phyloP scores from a whole-genome alignment of 176 grass and related monocot species.

The Carex scoparia region DNA sequence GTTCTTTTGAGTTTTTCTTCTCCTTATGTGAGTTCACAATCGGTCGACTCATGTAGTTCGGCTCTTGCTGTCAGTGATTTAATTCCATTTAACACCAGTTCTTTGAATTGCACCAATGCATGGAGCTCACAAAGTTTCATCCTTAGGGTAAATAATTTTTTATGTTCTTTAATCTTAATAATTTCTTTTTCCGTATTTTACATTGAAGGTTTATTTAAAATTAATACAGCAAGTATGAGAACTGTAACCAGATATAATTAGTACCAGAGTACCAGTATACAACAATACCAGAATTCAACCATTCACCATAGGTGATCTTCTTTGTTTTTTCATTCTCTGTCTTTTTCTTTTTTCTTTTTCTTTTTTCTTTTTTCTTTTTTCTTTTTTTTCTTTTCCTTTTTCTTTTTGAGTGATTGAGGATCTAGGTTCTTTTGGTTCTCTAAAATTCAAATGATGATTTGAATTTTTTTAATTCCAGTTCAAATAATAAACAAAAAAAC shows the following conservation, averaged over 20 bases:
- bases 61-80: conserved; percentile 32
- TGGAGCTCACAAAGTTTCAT: conserved; percentile 53
- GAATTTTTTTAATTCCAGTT: not conserved
- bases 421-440: not conserved
- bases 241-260: not conserved
- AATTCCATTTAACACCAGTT: conserved; percentile 52
- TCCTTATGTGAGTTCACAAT: not conserved
- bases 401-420: not conserved
- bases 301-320: not conserved
- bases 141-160: conserved; percentile 32
- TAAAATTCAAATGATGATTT: not conserved
- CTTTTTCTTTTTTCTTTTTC: not conserved
- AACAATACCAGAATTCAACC: not conserved
- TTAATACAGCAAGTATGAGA: not conserved
- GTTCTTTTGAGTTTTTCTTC: not conserved
- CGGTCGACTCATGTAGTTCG: conserved; percentile 43
- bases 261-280: not conserved
- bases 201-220: not conserved
- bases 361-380: not conserved
- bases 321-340: not conserved
- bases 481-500: too few species aligned
- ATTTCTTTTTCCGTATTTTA: not conserved
- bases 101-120: conserved; percentile 49
- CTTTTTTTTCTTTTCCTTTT: too few species aligned
- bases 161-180: not conserved